A percentile compares a stretch with the other conserved stretches of the same genome.
Evolutionary conservation across 768 basidiomycete genomes (phyloP).

Genomic region (Mycena filopes): DNA sequence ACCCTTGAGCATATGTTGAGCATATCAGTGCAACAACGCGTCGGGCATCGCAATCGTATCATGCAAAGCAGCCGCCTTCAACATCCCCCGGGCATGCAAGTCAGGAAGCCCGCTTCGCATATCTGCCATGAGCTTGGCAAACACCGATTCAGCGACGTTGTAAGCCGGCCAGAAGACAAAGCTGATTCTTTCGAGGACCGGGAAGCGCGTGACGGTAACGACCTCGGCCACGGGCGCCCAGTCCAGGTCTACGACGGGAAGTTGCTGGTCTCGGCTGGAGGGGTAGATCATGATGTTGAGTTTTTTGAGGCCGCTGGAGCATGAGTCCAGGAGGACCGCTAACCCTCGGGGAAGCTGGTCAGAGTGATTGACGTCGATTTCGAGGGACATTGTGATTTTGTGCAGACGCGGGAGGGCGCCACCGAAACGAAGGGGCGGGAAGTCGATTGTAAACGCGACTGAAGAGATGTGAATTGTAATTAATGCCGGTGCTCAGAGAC

Average conservation of each 20-base stretch:
- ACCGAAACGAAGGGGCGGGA: background rate
- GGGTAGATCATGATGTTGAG: background rate
- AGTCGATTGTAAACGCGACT: background rate
- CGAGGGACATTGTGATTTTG: background rate
- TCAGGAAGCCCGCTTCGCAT: too few relatives aligned
- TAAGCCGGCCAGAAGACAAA: too few relatives aligned
- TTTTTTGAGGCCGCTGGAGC: background rate
- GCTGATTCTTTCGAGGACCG: too few relatives aligned
- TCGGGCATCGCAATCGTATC: too few relatives aligned
- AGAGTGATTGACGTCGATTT: background rate
- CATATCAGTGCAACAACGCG: too few relatives aligned
- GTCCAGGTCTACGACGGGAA: background rate
- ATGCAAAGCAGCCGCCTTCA: too few relatives aligned
- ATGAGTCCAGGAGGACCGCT: background rate
- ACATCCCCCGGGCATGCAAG: too few relatives aligned
- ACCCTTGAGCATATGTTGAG: too few relatives aligned
- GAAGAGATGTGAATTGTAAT: background rate
- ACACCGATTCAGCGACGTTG: too few relatives aligned
- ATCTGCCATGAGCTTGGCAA: too few relatives aligned
- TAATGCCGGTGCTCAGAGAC: background rate
- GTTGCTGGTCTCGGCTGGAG: background rate
- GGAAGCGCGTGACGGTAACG: background rate
- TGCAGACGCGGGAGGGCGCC: background rate
- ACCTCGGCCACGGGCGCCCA: background rate
- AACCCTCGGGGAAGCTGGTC: background rate